Conservation (phyloP, 2,329 filamentous ascomycete genomes). For the Shiraia sp. region DNA sequence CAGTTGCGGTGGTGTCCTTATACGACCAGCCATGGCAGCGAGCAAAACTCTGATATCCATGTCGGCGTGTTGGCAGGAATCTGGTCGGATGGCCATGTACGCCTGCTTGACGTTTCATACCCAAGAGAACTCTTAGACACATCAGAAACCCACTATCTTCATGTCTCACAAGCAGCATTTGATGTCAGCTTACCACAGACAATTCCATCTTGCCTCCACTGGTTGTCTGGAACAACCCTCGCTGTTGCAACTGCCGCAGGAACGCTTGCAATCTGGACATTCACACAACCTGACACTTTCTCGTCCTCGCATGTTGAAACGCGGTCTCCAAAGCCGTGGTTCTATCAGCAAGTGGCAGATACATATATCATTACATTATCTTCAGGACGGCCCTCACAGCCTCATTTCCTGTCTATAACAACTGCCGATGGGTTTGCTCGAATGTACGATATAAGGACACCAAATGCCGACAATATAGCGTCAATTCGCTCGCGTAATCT, state of each 20-base stretch:
- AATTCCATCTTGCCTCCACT: conserved; percentile 60
- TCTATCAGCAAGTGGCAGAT: conserved; percentile 49
- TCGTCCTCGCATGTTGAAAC: background rate
- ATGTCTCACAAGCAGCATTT: conserved; percentile 54
- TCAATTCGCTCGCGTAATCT: conserved; percentile 56
- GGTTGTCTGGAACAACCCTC: conserved; percentile 60
- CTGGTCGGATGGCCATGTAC: conserved; percentile 61
- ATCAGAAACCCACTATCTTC: conserved; percentile 37
- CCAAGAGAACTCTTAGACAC: conserved; percentile 9
- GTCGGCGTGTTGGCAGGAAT: conserved; percentile 61
- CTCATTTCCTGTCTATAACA: conserved; percentile 56
- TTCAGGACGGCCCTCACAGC: conserved; percentile 58
- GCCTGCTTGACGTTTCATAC: conserved; percentile 56
- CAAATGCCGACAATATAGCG: conserved; percentile 48
- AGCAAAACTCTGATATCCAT: conserved; percentile 32
- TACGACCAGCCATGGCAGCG: conserved; percentile 22
- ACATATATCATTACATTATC: conserved; percentile 53
- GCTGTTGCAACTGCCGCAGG: conserved; percentile 61
- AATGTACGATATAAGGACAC: conserved; percentile 59
- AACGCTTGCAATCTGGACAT: conserved; percentile 58
- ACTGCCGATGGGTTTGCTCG: conserved; percentile 59
- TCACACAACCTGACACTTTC: conserved; percentile 43
- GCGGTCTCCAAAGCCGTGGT: conserved; percentile 42
- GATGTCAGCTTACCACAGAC: conserved; percentile 55
- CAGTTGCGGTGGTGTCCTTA: conserved; percentile 62